A percentile compares a stretch with the other conserved stretches of the same genome.
phyloP scores from a whole-genome alignment of 2,329 filamentous ascomycete species.

The Fusarium ramigenum region DNA sequence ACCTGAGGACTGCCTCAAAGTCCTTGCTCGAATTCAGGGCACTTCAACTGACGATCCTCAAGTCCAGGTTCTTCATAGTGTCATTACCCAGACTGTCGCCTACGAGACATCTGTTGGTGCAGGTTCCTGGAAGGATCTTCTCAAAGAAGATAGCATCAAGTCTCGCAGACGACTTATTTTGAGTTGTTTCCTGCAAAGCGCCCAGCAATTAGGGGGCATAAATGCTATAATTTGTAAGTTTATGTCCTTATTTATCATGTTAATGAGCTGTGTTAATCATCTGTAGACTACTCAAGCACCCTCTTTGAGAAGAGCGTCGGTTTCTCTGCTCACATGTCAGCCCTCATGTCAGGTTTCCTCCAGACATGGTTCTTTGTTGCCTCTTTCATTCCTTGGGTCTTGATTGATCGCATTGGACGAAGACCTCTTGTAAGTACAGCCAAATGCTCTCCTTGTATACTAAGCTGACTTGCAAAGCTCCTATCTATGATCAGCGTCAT shows the following conservation, averaged over 20 bases:
- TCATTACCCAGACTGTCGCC: constrained; percentile 47
- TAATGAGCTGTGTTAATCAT: not conserved
- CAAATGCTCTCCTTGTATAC: rapidly evolving
- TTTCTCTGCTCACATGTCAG: constrained; percentile 54
- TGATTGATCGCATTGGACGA: constrained; percentile 35
- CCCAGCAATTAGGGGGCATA: constrained; percentile 60
- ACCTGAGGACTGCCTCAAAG: constrained; percentile 48
- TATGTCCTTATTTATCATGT: rapidly evolving
- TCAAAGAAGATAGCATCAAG: constrained; percentile 47
- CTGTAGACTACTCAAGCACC: constrained; percentile 54
- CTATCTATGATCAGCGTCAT: constrained; percentile 54
- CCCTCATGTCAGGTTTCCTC: constrained; percentile 62
- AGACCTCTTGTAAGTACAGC: constrained; percentile 15
- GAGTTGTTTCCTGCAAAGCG: constrained; percentile 44
- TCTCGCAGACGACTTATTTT: constrained; percentile 46
- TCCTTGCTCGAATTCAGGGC: constrained; percentile 50
- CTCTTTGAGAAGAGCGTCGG: constrained; percentile 57
- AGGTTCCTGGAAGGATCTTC: constrained; percentile 44
- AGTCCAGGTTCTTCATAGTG: constrained; percentile 40
- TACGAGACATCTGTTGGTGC: constrained; percentile 46
- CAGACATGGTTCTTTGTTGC: constrained; percentile 57
- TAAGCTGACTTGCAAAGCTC: constrained; percentile 30
- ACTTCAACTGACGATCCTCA: constrained; percentile 33
- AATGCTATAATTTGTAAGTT: constrained; percentile 57
- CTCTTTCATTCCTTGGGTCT: constrained; percentile 49